Evolutionary conservation across 768 basidiomycete genomes (phyloP).

Genomic region (Auricularia sp.): DNA sequence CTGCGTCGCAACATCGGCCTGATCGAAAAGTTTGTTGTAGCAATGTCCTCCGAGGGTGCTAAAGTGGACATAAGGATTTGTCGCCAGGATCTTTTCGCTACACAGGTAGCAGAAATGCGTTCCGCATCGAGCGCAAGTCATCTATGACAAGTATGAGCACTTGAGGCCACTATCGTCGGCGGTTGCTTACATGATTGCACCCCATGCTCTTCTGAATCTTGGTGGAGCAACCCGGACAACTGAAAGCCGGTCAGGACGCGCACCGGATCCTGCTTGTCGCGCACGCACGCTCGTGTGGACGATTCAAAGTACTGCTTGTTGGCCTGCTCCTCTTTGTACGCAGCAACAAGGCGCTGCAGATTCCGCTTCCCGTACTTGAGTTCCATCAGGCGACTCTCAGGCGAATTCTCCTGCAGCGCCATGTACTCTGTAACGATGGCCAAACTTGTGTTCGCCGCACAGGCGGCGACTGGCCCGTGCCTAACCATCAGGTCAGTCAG

Average conservation of each 20-base stretch:
- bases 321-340: slow-evolving; percentile 63
- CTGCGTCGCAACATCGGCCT: slow-evolving; percentile 19
- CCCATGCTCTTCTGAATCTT: slow-evolving; percentile 68
- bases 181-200: slow-evolving; percentile 71
- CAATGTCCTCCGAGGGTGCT: slow-evolving; percentile 42
- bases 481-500: slow-evolving; percentile 25
- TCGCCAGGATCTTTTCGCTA: slow-evolving; percentile 38
- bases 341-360: slow-evolving; percentile 47
- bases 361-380: slow-evolving; percentile 52
- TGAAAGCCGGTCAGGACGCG: not conserved
- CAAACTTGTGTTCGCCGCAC: slow-evolving; percentile 59
- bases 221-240: slow-evolving; percentile 63
- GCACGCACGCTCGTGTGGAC: slow-evolving; percentile 43
- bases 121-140: slow-evolving; percentile 67
- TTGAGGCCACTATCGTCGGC: too few relatives aligned
- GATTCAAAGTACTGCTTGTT: slow-evolving; percentile 64
- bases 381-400: slow-evolving; percentile 45
- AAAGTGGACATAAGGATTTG: slow-evolving; percentile 62
- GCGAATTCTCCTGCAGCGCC: slow-evolving; percentile 41
- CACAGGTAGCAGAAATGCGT: slow-evolving; percentile 81
- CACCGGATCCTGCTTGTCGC: not conserved
- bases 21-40: slow-evolving; percentile 61
- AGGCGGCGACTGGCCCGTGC: slow-evolving; percentile 74
- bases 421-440: slow-evolving; percentile 60
- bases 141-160: slow-evolving; percentile 30